These are phyloP conservation scores for Copromyces sp. DNA, from an alignment of 495 filamentous ascomycete genomes.

Conservation along the genomic window DNA sequence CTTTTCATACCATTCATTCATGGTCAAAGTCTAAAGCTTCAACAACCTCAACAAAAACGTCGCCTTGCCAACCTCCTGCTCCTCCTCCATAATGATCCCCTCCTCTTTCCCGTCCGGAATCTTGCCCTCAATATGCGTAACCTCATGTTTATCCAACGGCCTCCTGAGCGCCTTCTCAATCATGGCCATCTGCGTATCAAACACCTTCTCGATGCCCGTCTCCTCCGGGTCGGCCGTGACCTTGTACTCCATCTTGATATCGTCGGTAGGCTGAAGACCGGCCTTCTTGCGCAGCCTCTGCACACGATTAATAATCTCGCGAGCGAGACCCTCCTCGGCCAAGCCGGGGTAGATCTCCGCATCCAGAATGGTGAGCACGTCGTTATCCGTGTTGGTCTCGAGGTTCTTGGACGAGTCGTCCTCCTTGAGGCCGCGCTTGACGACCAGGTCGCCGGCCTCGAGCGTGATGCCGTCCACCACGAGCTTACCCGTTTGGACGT, in stretches of 20 bases:
- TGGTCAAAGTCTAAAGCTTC: constrained; percentile 27
- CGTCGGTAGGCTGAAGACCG: constrained; percentile 33
- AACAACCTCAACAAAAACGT: constrained; percentile 76
- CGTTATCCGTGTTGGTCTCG: constrained; percentile 70
- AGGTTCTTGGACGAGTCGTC: constrained; percentile 55
- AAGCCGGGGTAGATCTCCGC: constrained; percentile 32
- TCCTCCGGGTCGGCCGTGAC: constrained; percentile 58
- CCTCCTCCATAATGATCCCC: constrained; percentile 67
- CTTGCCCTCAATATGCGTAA: constrained; percentile 54
- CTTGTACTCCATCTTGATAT: constrained; percentile 36
- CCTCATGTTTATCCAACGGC: constrained; percentile 63
- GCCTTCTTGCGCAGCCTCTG: constrained; percentile 38
- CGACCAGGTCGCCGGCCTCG: constrained; percentile 68
- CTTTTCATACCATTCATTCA: too few relatives aligned
- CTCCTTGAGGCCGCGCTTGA: constrained; percentile 67
- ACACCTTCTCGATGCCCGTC: constrained; percentile 62
- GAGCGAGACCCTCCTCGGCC: constrained; percentile 32
- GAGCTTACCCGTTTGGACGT: constrained; percentile 58
- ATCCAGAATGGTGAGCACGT: constrained; percentile 36
- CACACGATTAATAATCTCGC: constrained; percentile 37
- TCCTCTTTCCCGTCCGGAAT: constrained; percentile 46
- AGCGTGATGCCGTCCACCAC: constrained; percentile 76
- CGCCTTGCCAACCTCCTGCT: constrained; percentile 81
- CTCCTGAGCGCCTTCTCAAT: constrained; percentile 76
- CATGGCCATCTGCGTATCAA: constrained; percentile 52